phyloP scores from a whole-genome alignment of 2,329 filamentous ascomycete species.

The Sarocladium brachiariae region DNA sequence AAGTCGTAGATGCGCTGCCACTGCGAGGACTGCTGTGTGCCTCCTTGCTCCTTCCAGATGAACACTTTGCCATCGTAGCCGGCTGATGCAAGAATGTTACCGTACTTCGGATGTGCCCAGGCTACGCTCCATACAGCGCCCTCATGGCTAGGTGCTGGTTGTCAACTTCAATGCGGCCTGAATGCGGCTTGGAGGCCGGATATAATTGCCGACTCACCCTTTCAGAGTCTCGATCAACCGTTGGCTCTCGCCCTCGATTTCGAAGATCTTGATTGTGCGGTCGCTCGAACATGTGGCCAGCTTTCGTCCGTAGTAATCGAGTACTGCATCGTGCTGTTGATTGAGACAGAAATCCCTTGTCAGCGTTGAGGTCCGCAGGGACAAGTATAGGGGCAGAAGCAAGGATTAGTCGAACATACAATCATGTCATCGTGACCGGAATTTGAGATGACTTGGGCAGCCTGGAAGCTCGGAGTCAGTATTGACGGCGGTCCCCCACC shows the following conservation, averaged over 20 bases:
- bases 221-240: slow-evolving; percentile 87
- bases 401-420: slow-evolving; percentile 53
- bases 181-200: background rate
- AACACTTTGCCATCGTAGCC: slow-evolving; percentile 97
- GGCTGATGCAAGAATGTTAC: slow-evolving; percentile 91
- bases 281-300: slow-evolving; percentile 97
- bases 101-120: slow-evolving; percentile 98
- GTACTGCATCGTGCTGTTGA: slow-evolving; percentile 82
- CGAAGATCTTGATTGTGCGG: slow-evolving; percentile 98
- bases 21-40: slow-evolving; percentile 37
- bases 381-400: background rate
- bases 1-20: slow-evolving; percentile 92
- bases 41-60: slow-evolving; percentile 88
- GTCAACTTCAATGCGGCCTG: background rate
- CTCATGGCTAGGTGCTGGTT: slow-evolving; percentile 61
- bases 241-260: slow-evolving; percentile 90
- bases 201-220: slow-evolving; percentile 53
- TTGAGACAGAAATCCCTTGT: background rate
- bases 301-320: slow-evolving; percentile 96
- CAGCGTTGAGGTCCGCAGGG: background rate
- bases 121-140: slow-evolving; percentile 96
- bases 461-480: slow-evolving; percentile 26
- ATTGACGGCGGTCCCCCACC: slow-evolving; percentile 3
- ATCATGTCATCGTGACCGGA: slow-evolving; percentile 94
- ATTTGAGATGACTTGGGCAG: slow-evolving; percentile 38